Evolutionary conservation across 371 early-diverging fungal genomes (phyloP), one percentile per base, ranked within the genome.

Genomic region (Parasitella parasitica): DNA sequence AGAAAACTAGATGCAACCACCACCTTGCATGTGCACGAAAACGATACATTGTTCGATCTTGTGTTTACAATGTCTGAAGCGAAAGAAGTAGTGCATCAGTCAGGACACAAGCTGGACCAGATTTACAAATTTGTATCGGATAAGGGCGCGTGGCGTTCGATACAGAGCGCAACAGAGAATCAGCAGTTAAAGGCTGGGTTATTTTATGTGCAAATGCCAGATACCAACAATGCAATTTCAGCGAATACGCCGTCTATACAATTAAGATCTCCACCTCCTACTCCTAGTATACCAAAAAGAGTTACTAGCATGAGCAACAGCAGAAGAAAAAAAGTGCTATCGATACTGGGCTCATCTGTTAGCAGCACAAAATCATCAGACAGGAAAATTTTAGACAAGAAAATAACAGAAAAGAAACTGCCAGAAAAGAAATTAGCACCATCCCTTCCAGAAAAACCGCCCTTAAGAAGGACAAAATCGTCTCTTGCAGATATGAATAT

Each of bases 141-240:
- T 36, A 80, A 77, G 38, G 80, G 75, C 48, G 61, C 56, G 11
- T 80, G 80, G 80, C 61, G 61, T 13, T 35, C 68, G 11, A 26
- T 80, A 11, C 34, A 18, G 43, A 15, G 46, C 37, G 16, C 55
- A 55, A n/a, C 54, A 60, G 12, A 20, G 22, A 54, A 54, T 34
- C 72, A 76, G 30, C 69, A 78, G 24, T 20, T 80, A 1, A 72
- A 73, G 27, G 72, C 69, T 6, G 80, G 80, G 9, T 37, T 80
- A 18, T 80, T 77, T 63, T 71, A 76, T 41, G 77, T 80, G 4
- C 67, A 70, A 13, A 80, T 80, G 80, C 80, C 75, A 22, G 71
- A 69, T 27, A 62, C 54, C 13, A 66, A 61, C 30, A 34, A 48
- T 30, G 34, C 22, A n/a, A 18, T 26, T 13, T 46, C 50, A 38